A percentile compares a stretch with the other conserved stretches of the same genome.
These are phyloP conservation scores for Dispira simplex DNA, from an alignment of 192 early-diverging fungal genomes.

Conservation along the genomic window DNA sequence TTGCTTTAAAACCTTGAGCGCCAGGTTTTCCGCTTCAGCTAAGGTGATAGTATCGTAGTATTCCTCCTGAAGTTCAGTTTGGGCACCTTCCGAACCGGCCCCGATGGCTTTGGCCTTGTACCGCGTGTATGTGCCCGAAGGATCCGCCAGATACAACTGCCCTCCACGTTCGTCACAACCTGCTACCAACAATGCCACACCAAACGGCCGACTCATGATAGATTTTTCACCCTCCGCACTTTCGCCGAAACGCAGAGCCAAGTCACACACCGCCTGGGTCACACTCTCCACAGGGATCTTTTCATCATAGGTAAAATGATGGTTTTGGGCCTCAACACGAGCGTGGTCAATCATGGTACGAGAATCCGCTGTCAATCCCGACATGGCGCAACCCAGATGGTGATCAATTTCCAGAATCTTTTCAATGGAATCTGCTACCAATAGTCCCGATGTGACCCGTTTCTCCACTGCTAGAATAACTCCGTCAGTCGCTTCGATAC, in stretches of 20 bases:
- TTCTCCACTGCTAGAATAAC: conserved; percentile 96
- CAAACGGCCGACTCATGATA: conserved; percentile 97
- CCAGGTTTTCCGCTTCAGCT: conserved; percentile 71
- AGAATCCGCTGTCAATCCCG: conserved; percentile 89
- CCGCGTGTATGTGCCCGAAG: conserved; percentile 90
- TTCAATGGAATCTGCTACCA: conserved; percentile 91
- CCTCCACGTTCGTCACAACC: conserved; percentile 94
- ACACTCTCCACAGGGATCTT: conserved; percentile 90
- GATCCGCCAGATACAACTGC: conserved; percentile 96
- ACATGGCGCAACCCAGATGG: conserved; percentile 95
- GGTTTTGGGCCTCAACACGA: conserved; percentile 90
- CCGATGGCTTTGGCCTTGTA: conserved; percentile 99
- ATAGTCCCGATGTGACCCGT: conserved; percentile 78
- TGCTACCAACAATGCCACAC: conserved; percentile 95
- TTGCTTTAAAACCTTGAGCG: conserved; percentile 93
- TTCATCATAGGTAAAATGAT: conserved; percentile 92
- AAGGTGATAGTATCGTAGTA: conserved; percentile 77
- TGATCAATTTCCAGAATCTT: conserved; percentile 95
- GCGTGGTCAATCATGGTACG: conserved; percentile 99
- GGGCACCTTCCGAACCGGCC: conserved; percentile 96
- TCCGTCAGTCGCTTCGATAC: conserved; percentile 90
- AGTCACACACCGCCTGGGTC: conserved; percentile 94
- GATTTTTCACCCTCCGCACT: conserved; percentile 92
- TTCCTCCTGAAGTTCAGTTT: conserved; percentile 93
- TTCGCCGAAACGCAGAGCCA: conserved; percentile 95